These are phyloP conservation scores for Amaranthus palmeri DNA, from an alignment of 148 eudicot genomes.

Conservation along the genomic window DNA sequence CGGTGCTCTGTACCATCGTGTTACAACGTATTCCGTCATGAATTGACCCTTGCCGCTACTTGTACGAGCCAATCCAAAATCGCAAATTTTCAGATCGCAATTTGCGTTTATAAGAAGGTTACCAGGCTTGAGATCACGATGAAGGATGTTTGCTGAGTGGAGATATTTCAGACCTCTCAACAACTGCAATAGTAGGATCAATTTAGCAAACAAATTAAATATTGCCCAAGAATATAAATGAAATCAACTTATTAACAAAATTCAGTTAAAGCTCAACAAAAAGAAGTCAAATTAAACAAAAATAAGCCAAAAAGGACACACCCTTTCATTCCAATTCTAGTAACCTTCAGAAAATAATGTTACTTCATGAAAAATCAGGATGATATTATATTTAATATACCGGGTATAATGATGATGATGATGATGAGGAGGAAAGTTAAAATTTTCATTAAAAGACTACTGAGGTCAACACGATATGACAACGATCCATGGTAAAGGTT, in stretches of 20 bases:
- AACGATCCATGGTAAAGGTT: no score
- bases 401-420: no score
- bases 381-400: no score
- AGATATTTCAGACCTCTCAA: constrained; percentile 77
- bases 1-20: constrained; percentile 83
- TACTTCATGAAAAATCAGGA: no score
- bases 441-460: no score
- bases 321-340: no score
- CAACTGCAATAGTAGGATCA: constrained; percentile 34
- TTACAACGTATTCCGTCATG: constrained; percentile 85
- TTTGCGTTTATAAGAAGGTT: constrained; percentile 77
- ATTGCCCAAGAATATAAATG: neutral
- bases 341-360: no score
- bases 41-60: constrained; percentile 64
- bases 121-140: constrained; percentile 79
- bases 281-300: no score
- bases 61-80: constrained; percentile 79
- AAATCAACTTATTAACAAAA: neutral
- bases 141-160: constrained; percentile 82
- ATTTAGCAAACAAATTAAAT: neutral
- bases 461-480: no score
- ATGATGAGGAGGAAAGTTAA: no score
- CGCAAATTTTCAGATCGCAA: constrained; percentile 80
- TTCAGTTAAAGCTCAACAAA: no score
- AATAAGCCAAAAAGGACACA: no score